These are phyloP conservation scores for Aspergillus cavernicola DNA, from an alignment of 495 filamentous ascomycete genomes.

Conservation along the genomic window DNA sequence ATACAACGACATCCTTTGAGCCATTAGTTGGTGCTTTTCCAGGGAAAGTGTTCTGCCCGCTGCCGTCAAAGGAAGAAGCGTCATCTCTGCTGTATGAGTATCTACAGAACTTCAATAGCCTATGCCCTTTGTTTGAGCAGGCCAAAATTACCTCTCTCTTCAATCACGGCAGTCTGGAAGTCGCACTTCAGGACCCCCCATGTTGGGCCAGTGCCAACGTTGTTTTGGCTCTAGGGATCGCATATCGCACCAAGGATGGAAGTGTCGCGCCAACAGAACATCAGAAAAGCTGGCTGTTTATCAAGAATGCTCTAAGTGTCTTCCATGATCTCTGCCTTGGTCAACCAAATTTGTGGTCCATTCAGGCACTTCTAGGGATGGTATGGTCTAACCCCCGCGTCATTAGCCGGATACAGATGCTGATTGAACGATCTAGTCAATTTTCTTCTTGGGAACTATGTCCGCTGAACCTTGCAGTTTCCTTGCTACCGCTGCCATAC, in stretches of 20 bases:
- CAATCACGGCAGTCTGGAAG: constrained; percentile 1
- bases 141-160: constrained; percentile 18
- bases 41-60: constrained; percentile 9
- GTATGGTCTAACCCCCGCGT: background rate
- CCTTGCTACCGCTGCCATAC: constrained; percentile 17
- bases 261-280: constrained; percentile 4
- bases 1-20: background rate
- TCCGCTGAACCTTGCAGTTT: constrained; percentile 17
- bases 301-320: constrained; percentile 15
- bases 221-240: constrained; percentile 15
- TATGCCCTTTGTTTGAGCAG: constrained; percentile 15
- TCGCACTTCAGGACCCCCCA: background rate
- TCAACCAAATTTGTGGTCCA: constrained; percentile 14
- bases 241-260: constrained; percentile 8
- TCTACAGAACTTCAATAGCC: constrained; percentile 13
- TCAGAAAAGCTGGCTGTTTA: constrained; percentile 18
- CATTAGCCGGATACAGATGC: background rate
- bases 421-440: constrained; percentile 2
- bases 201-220: constrained; percentile 18
- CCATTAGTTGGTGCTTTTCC: constrained; percentile 7
- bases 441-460: constrained; percentile 13
- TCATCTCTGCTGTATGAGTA: constrained; percentile 13
- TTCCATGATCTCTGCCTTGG: constrained; percentile 17
- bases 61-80: constrained; percentile 14
- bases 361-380: constrained; percentile 18